phyloP scores from a whole-genome alignment of 306 rosid species.

The Bauhinia variegata region DNA sequence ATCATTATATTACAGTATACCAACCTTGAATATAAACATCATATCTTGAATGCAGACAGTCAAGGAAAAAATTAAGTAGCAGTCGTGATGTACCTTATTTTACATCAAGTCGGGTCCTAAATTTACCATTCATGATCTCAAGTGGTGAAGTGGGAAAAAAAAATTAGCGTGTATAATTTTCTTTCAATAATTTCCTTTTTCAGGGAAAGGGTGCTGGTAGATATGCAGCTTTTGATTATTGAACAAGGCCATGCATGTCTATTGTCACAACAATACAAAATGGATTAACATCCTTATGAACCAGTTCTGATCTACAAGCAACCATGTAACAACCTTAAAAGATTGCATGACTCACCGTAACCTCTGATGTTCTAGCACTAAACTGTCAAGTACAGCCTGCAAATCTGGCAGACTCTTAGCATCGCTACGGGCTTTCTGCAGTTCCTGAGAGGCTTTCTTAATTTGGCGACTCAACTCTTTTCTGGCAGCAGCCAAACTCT shows the following conservation, averaged over 20 bases:
- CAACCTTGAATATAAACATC: conserved; percentile 29
- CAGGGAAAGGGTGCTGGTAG: neutral
- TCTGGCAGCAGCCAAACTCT: conserved; percentile 54
- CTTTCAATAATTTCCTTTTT: neutral
- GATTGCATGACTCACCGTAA: conserved; percentile 59
- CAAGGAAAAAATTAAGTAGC: conserved; percentile 10
- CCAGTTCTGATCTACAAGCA: conserved; percentile 28
- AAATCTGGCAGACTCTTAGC: conserved; percentile 59
- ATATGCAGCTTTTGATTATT: conserved; percentile 6
- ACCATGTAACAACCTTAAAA: conserved; percentile 26
- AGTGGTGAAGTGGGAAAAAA: neutral
- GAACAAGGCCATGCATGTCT: neutral
- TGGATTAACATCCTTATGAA: conserved; percentile 4
- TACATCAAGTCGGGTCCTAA: conserved; percentile 11
- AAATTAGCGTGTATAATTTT: conserved; percentile 15
- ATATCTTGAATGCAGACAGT: conserved; percentile 27
- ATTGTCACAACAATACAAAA: conserved; percentile 8
- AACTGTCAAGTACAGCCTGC: conserved; percentile 63
- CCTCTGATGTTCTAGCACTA: conserved; percentile 67
- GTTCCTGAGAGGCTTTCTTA: conserved; percentile 57
- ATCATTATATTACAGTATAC: conserved; percentile 7
- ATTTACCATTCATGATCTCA: conserved; percentile 1
- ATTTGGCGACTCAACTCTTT: conserved; percentile 62
- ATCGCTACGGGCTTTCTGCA: conserved; percentile 58
- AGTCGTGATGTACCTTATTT: no score